Conservation (phyloP, 257 asterid species). For the Solanum virginianum region DNA sequence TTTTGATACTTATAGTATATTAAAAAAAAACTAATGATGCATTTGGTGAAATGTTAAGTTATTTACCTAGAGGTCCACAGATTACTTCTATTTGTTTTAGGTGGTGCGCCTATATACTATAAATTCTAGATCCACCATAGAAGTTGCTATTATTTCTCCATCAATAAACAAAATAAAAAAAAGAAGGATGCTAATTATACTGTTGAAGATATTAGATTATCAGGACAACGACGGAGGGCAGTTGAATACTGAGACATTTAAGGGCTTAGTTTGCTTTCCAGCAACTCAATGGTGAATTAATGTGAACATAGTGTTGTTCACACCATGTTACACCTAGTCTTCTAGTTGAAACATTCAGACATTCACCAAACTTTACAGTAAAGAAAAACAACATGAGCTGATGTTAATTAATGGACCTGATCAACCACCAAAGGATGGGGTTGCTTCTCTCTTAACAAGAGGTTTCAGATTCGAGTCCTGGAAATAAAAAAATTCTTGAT, state of each 20-base stretch:
- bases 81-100: no score
- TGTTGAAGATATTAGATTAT: background rate
- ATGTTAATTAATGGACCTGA: background rate
- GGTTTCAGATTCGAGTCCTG: no score
- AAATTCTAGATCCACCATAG: background rate
- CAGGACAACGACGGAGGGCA: background rate
- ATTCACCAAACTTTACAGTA: slow-evolving; percentile 14
- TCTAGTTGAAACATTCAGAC: background rate
- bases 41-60: no score
- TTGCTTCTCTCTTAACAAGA: no score
- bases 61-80: no score
- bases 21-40: no score
- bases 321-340: background rate
- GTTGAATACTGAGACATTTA: background rate
- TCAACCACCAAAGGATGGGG: no score
- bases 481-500: no score
- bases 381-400: slow-evolving; percentile 3
- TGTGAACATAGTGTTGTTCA: background rate
- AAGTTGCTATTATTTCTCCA: background rate
- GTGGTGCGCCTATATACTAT: no score
- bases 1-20: no score
- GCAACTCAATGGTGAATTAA: background rate
- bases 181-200: background rate
- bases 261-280: background rate
- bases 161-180: background rate